phyloP scores from a whole-genome alignment of 306 rosid species.

The Hippophae rhamnoides region DNA sequence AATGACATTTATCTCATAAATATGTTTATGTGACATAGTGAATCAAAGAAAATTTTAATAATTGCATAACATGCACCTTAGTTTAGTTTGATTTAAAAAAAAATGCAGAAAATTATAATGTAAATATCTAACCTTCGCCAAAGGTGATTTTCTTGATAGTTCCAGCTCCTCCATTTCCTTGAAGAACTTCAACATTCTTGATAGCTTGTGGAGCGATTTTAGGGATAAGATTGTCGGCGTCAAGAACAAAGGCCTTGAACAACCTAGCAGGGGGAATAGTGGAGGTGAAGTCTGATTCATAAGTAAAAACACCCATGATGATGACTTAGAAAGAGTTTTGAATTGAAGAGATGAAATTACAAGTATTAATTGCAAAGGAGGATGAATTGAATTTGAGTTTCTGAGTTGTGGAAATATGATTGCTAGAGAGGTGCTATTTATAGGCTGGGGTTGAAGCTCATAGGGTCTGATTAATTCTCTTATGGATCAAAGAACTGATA shows the following conservation, averaged over 20 bases:
- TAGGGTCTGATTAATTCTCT: neutral
- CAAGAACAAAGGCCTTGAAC: slow-evolving; percentile 35
- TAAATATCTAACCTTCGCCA: slow-evolving; percentile 25
- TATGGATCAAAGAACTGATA: neutral
- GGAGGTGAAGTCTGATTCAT: slow-evolving; percentile 18
- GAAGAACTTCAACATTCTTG: slow-evolving; percentile 31
- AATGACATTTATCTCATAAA: too few relatives aligned
- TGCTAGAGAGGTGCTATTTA: neutral
- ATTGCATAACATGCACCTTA: too few relatives aligned
- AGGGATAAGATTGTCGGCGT: slow-evolving; percentile 24
- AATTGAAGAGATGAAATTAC: neutral
- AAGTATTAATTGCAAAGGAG: neutral
- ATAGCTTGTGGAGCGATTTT: slow-evolving; percentile 42
- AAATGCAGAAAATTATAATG: neutral
- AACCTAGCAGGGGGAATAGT: slow-evolving; percentile 22
- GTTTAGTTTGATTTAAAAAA: neutral
- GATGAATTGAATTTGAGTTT: neutral
- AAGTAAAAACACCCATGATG: slow-evolving; percentile 8
- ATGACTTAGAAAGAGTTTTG: neutral
- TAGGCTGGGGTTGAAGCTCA: neutral
- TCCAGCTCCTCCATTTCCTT: slow-evolving; percentile 67
- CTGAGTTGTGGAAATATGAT: neutral
- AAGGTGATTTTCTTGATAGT: slow-evolving; percentile 48
- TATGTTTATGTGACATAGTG: too few relatives aligned
- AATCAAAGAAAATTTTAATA: too few relatives aligned